phyloP scores from a whole-genome alignment of 2,329 filamentous ascomycete genomes.

The Cryphonectria carpinicola region DNA sequence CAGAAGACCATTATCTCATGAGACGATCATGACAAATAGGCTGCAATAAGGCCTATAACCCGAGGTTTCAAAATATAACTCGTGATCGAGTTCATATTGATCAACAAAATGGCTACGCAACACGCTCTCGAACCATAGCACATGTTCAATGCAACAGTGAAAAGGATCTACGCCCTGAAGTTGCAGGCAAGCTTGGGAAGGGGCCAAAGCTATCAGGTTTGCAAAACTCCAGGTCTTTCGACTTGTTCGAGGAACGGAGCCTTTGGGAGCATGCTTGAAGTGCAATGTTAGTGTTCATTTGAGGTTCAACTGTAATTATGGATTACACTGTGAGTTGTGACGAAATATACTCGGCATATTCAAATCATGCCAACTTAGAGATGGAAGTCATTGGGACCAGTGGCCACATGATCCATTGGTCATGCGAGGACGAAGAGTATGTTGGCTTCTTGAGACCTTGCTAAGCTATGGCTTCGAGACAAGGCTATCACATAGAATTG shows the following conservation, averaged over 20 bases:
- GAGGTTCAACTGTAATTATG: too few relatives aligned
- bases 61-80: neutral
- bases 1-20: neutral
- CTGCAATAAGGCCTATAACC: neutral
- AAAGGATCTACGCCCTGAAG: neutral
- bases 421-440: neutral
- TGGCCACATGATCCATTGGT: neutral
- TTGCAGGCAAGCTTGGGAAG: too few relatives aligned
- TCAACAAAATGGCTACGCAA: neutral
- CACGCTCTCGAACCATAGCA: neutral
- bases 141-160: neutral
- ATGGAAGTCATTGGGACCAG: neutral
- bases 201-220: too few relatives aligned
- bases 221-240: too few relatives aligned
- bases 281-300: too few relatives aligned
- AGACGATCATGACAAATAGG: too few relatives aligned
- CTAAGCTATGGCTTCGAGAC: neutral
- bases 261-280: too few relatives aligned
- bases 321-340: neutral
- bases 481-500: neutral
- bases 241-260: too few relatives aligned
- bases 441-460: neutral
- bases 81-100: neutral
- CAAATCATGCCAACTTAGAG: neutral
- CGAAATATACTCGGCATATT: neutral